These are phyloP conservation scores for Penstemon newberryi DNA, from an alignment of 257 asterid genomes.

Conservation along the genomic window DNA sequence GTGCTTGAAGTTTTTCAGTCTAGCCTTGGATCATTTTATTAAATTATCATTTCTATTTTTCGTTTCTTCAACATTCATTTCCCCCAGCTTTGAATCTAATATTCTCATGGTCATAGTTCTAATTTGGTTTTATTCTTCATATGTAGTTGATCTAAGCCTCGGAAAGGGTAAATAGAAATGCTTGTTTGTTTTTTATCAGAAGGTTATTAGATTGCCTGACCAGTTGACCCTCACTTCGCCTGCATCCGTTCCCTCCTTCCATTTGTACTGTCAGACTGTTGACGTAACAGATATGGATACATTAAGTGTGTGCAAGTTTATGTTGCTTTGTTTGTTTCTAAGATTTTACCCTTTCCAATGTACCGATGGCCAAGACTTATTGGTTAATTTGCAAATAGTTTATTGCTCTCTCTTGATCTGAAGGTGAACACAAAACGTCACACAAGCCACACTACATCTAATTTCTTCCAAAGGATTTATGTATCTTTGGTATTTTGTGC, in stretches of 20 bases:
- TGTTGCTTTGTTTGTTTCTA: slow-evolving; percentile 6
- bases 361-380: neutral
- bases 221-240: neutral
- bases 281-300: slow-evolving; percentile 11
- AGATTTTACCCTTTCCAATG: neutral
- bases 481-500: neutral
- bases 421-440: slow-evolving; percentile 8
- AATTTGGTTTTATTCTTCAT: slow-evolving; percentile 2
- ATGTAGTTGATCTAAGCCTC: slow-evolving; percentile 8
- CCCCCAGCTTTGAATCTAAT: slow-evolving; percentile 6
- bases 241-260: slow-evolving; percentile 12
- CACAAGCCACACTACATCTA: slow-evolving; percentile 6
- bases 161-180: neutral
- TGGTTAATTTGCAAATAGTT: neutral
- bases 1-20: slow-evolving; percentile 21
- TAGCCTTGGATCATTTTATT: slow-evolving; percentile 18
- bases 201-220: slow-evolving; percentile 22
- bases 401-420: slow-evolving; percentile 16
- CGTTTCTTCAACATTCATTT: slow-evolving; percentile 1
- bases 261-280: slow-evolving; percentile 3
- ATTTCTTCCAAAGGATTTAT: neutral
- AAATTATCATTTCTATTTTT: neutral
- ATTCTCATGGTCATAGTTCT: slow-evolving; percentile 3
- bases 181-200: slow-evolving; percentile 18
- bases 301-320: neutral